phyloP scores from a whole-genome alignment of 257 asterid genomes.

The Parsonsia alboflavescens region DNA sequence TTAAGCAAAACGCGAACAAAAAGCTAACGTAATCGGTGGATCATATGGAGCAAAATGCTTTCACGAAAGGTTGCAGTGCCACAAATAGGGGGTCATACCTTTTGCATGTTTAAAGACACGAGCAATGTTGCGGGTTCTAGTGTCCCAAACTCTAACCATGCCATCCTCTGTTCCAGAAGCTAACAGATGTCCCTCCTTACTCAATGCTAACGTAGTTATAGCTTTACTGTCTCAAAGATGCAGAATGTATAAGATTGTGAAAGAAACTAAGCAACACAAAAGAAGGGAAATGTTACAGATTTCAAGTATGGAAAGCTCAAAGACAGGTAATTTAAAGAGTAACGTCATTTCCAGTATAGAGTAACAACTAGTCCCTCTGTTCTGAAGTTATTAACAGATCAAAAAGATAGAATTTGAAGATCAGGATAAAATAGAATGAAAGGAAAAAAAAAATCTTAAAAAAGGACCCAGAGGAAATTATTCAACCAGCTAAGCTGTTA shows the following conservation, averaged over 20 bases:
- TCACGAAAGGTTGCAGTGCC: not conserved
- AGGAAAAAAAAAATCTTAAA: not conserved
- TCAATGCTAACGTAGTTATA: conserved; percentile 76
- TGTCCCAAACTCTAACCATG: conserved; percentile 83
- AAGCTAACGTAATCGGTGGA: not conserved
- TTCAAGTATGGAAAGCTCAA: conserved; percentile 4
- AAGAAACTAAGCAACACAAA: not conserved
- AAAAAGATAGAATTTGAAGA: conserved; percentile 1
- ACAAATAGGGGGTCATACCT: conserved; percentile 36
- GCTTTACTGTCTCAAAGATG: conserved; percentile 63
- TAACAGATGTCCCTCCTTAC: conserved; percentile 61
- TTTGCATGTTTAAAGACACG: conserved; percentile 68
- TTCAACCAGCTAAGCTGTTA: not conserved
- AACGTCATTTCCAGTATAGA: not conserved
- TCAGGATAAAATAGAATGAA: not conserved
- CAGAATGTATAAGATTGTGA: conserved; percentile 19
- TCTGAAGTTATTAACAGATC: not conserved
- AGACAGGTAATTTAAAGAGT: conserved; percentile 12
- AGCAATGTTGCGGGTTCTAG: conserved; percentile 51
- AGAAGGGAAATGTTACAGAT: not conserved
- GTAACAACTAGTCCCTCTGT: not conserved
- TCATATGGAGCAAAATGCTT: not conserved
- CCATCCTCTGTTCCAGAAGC: conserved; percentile 95
- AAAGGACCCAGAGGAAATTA: not conserved
- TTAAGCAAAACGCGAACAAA: not conserved